phyloP scores from a whole-genome alignment of 2,329 filamentous ascomycete genomes.

The Trichophyton rubrum region DNA sequence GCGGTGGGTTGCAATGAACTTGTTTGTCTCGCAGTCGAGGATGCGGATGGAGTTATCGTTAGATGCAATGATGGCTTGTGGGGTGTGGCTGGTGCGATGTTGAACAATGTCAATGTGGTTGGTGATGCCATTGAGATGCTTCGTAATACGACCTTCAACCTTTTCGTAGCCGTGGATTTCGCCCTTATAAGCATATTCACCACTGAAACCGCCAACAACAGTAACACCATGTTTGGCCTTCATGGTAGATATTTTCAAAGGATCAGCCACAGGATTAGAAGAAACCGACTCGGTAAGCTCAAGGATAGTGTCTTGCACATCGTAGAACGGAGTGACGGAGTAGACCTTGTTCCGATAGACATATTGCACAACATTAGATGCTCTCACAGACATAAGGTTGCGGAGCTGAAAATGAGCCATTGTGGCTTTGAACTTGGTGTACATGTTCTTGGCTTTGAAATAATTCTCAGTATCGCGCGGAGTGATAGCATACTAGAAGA shows the following conservation, averaged over 20 bases:
- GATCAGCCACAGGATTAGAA: slow-evolving; percentile 25
- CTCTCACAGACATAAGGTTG: slow-evolving; percentile 43
- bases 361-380: slow-evolving; percentile 45
- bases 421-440: slow-evolving; percentile 38
- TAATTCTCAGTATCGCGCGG: slow-evolving; percentile 33
- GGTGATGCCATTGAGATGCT: slow-evolving; percentile 42
- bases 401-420: slow-evolving; percentile 49
- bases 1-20: slow-evolving; percentile 27
- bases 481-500: slow-evolving; percentile 19
- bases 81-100: slow-evolving; percentile 36
- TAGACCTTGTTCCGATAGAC: slow-evolving; percentile 37
- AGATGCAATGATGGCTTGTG: slow-evolving; percentile 44
- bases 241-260: slow-evolving; percentile 42
- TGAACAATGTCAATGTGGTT: slow-evolving; percentile 46
- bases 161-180: slow-evolving; percentile 23
- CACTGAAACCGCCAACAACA: slow-evolving; percentile 45
- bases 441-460: slow-evolving; percentile 39
- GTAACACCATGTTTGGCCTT: slow-evolving; percentile 38
- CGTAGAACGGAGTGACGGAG: slow-evolving; percentile 38
- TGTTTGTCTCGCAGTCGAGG: slow-evolving; percentile 40
- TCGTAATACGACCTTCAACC: slow-evolving; percentile 38
- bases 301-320: slow-evolving; percentile 32
- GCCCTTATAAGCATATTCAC: slow-evolving; percentile 43
- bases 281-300: slow-evolving; percentile 35
- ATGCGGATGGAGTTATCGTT: slow-evolving; percentile 45